Base-by-base conservation (phyloP, 108 stramenopile genomes). In the Cyclotella baltica region DNA sequence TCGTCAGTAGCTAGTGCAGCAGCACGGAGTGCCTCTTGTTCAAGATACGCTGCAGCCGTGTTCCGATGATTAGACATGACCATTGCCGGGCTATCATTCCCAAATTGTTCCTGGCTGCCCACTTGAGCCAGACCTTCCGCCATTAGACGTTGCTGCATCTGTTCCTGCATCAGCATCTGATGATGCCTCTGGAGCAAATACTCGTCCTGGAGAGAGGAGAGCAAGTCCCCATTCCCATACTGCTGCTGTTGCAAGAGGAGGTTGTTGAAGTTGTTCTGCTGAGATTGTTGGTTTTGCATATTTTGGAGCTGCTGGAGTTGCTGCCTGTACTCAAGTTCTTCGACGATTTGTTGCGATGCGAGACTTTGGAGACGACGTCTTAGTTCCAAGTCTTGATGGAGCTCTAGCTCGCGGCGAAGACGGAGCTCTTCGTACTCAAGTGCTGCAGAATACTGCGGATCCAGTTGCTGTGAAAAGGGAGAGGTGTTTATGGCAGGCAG, bases 401-500 rank as follows among this genome's bases (percentile, higher is more conserved):
- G 18, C 48, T 71, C 70, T 20, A 78, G 70, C 37, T 78, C 67
- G 10, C 63, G 50, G n/a, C 70, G 70, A 9, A 70, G 53, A 4
- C 64, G 77, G 28, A 78, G 52, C 40, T 78, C 77, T 55, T 78
- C 77, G 38, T 64, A 78, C 22, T 78, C 77, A 40, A 71, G 77
- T 23, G 77, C 77, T 10, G 70, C 63, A 51, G 37, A 37, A 30
- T 70, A 71, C 37, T 75, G 75, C 35, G 77, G 56, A 27, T 66
- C 77, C 20, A 78, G 37, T 55, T 72, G 70, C 51, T 48, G 52
- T 48, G 28, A 67, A 67, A 18, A 20, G 33, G 37, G 48, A 10
- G 40, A 62, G 16, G 36, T n/a, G n/a, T n/a, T n/a, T n/a, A n/a
- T n/a, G n/a, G n/a, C 27, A 37, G 62, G 40, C 6, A 31, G 61